These are phyloP conservation scores for Rhizopogon roseolus DNA, from an alignment of 768 basidiomycete species.

Conservation along the genomic window DNA sequence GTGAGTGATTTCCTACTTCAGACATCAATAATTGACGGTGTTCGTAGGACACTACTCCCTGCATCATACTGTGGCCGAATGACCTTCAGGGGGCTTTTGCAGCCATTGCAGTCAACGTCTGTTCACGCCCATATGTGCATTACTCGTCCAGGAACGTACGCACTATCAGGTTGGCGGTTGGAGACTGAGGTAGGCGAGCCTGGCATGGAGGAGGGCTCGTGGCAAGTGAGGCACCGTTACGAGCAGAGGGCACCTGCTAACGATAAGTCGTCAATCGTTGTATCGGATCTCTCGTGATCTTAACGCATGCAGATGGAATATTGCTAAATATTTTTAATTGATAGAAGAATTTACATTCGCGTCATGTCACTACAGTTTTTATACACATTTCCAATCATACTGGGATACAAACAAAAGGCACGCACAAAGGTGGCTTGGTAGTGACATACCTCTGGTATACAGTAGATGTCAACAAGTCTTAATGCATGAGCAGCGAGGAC, in stretches of 20 bases:
- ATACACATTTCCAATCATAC: too few relatives aligned
- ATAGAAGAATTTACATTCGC: too few relatives aligned
- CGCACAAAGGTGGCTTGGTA: too few relatives aligned
- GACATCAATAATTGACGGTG: conserved; percentile 5
- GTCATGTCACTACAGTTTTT: too few relatives aligned
- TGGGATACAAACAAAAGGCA: too few relatives aligned
- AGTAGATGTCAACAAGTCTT: too few relatives aligned
- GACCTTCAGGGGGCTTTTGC: conserved; percentile 55
- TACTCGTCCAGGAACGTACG: conserved; percentile 58
- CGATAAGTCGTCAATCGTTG: conserved; percentile 28
- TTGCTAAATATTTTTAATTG: neutral
- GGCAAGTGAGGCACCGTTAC: conserved; percentile 36
- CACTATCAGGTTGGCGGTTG: conserved; percentile 62
- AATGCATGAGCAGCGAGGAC: too few relatives aligned
- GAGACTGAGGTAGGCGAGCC: conserved; percentile 59
- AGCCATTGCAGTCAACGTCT: conserved; percentile 39
- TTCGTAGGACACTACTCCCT: conserved; percentile 36
- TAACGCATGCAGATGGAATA: conserved; percentile 4
- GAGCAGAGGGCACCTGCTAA: conserved; percentile 29
- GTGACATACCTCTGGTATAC: too few relatives aligned
- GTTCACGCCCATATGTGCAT: conserved; percentile 56
- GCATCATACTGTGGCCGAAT: conserved; percentile 65
- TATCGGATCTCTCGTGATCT: conserved; percentile 15
- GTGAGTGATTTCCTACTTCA: conserved; percentile 9
- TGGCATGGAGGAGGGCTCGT: conserved; percentile 10